Conservation (phyloP, 2,329 filamentous ascomycete species). For the Dactylellina haptotyla region DNA sequence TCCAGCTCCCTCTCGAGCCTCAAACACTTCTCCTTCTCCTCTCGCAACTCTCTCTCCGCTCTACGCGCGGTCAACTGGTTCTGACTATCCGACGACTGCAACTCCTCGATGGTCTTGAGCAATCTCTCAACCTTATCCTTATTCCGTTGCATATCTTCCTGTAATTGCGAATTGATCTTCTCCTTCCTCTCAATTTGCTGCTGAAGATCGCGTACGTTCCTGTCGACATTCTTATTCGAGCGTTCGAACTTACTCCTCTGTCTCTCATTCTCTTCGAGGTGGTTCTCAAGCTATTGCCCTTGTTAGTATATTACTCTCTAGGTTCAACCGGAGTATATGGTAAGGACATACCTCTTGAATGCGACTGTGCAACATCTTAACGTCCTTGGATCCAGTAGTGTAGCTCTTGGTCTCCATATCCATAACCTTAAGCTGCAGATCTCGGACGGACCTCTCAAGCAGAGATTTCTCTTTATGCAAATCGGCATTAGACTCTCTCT, state of each 20-base stretch:
- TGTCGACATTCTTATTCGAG: conserved; percentile 89
- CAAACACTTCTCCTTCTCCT: conserved; percentile 83
- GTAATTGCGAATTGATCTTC: conserved; percentile 81
- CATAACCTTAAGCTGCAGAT: conserved; percentile 86
- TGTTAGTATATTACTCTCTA: neutral
- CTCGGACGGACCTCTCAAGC: conserved; percentile 88
- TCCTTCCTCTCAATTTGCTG: conserved; percentile 92
- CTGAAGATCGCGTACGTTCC: conserved; percentile 91
- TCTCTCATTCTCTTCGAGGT: conserved; percentile 83
- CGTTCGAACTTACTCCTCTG: conserved; percentile 83
- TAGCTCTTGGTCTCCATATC: conserved; percentile 98
- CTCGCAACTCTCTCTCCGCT: conserved; percentile 86
- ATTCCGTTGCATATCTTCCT: conserved; percentile 83
- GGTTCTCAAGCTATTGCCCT: conserved; percentile 77
- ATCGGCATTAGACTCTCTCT: conserved; percentile 82
- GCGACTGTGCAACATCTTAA: conserved; percentile 91
- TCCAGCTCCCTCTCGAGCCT: conserved; percentile 89
- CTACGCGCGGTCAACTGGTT: conserved; percentile 83
- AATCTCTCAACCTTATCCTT: conserved; percentile 92
- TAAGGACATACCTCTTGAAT: conserved; percentile 85
- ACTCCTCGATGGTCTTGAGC: conserved; percentile 88
- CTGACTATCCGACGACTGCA: conserved; percentile 85
- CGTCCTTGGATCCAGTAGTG: conserved; percentile 91
- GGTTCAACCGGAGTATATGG: conserved; percentile 46
- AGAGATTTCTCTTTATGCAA: conserved; percentile 89